A percentile compares a stretch with the other conserved stretches of the same genome.
These are phyloP conservation scores for Botrytis porri DNA, from an alignment of 2,329 filamentous ascomycete genomes.

Conservation along the genomic window DNA sequence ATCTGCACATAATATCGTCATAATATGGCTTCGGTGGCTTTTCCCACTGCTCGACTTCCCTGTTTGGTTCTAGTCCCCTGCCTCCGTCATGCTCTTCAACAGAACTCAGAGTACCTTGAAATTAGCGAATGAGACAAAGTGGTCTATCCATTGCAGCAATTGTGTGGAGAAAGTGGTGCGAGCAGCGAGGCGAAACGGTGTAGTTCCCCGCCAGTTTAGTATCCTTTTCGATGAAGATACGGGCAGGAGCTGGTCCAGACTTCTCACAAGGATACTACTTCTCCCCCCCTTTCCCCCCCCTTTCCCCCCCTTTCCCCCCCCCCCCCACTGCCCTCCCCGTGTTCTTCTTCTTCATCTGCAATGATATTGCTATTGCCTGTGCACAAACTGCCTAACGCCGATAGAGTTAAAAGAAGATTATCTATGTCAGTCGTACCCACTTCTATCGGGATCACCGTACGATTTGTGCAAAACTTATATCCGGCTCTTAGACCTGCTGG, in stretches of 20 bases:
- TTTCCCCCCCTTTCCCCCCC: background rate
- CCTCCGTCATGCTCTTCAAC: background rate
- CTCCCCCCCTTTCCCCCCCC: background rate
- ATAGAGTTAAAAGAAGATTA: background rate
- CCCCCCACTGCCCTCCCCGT: slow-evolving; percentile 1
- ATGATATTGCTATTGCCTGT: background rate
- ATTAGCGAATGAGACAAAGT: background rate
- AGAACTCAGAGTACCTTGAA: background rate
- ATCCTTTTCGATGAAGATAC: background rate
- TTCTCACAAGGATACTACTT: background rate
- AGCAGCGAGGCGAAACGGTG: slow-evolving; percentile 10
- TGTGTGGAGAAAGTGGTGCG: background rate
- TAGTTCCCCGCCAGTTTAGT: slow-evolving; percentile 4
- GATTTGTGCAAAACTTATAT: background rate
- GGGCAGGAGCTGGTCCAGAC: slow-evolving; percentile 10
- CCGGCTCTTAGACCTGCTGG: background rate
- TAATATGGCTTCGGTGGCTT: background rate
- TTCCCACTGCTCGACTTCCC: background rate
- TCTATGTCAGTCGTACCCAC: background rate
- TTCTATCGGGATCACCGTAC: background rate
- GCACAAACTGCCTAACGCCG: background rate
- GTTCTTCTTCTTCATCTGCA: slow-evolving; percentile 5
- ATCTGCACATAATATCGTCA: background rate
- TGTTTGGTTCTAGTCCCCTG: background rate
- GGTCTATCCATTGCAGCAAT: background rate